Evolutionary conservation across 2,329 filamentous ascomycete genomes (phyloP), one percentile per base, ranked within the genome.

Genomic region (Botryosphaeria dothidea): DNA sequence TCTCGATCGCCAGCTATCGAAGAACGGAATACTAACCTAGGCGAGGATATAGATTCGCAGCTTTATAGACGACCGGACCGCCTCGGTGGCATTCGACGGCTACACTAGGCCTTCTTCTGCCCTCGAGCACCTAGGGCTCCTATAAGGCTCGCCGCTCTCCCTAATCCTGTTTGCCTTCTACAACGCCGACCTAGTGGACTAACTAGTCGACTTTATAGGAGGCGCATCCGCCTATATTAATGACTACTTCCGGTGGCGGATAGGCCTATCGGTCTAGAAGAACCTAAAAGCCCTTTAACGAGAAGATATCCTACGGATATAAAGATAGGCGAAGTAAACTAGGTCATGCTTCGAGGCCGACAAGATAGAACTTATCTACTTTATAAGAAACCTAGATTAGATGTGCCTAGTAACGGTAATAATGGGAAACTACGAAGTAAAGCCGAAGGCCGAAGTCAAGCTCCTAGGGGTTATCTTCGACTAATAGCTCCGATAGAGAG

Each of bases 351-450:
- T 76, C 64, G 64, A 67, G 9, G 71, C 69, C 0, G 69, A 75
- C 34, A 75, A 76, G 62, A 74, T 69, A 3, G 68, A 73, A 21
- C 66, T 75, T 0, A 75, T 75, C 29, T 68, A 76, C 56, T 45
- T 76, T 7, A 75, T 70, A 3, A 67, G 70, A 58, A 68, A 54
- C 4, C 71, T 60, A 58, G 64, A 49, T 2, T 58, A 69, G 38
- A 67, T 13, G 51, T 72, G 5, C n/a, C 25, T 15, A n/a, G 25
- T 1, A 52, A 21, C 3, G 31, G 4, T 52, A 34, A 21, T 9
- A 3, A 54, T 65, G 15, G 51, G 73, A 4, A 66, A 71, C 17
- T 52, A 69, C 1, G 65, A 66, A 43, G 43, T 71, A 19, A 63
- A 68, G 52, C 69, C 67, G 2, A 64, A 67, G 0, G 4, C 31